These are phyloP conservation scores for Oxytropis ochrocephala DNA, from an alignment of 306 rosid species.

Conservation along the genomic window DNA sequence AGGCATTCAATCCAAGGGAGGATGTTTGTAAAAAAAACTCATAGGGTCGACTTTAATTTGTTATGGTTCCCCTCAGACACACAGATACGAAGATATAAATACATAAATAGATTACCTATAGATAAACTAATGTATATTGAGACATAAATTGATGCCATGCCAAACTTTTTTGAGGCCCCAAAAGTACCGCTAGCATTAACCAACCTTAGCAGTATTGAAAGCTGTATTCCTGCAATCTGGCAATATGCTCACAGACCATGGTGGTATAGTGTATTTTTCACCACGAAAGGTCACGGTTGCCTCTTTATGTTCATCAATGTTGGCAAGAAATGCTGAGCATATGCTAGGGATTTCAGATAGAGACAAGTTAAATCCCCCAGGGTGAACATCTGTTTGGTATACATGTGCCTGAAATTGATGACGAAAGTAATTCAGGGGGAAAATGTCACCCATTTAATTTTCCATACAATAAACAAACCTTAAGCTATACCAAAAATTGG, in stretches of 20 bases:
- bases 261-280: constrained; percentile 65
- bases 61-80: background rate
- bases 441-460: background rate
- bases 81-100: background rate
- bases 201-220: constrained; percentile 94
- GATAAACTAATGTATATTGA: background rate
- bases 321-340: constrained; percentile 93
- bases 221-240: constrained; percentile 78
- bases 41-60: background rate
- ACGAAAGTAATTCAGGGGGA: background rate
- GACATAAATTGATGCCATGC: background rate
- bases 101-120: background rate
- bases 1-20: background rate
- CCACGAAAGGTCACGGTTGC: constrained; percentile 76
- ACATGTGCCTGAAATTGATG: constrained; percentile 69
- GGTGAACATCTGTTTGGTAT: constrained; percentile 32
- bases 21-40: background rate
- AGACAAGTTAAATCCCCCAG: constrained; percentile 32
- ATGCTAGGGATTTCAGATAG: constrained; percentile 29
- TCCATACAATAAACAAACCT: background rate
- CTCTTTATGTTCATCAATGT: constrained; percentile 62
- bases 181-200: constrained; percentile 10
- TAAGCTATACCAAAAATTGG: background rate
- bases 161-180: constrained; percentile 6
- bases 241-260: constrained; percentile 94